Conservation (phyloP, 192 early-diverging fungal species). For the Phycomyces blakesleeanus region DNA sequence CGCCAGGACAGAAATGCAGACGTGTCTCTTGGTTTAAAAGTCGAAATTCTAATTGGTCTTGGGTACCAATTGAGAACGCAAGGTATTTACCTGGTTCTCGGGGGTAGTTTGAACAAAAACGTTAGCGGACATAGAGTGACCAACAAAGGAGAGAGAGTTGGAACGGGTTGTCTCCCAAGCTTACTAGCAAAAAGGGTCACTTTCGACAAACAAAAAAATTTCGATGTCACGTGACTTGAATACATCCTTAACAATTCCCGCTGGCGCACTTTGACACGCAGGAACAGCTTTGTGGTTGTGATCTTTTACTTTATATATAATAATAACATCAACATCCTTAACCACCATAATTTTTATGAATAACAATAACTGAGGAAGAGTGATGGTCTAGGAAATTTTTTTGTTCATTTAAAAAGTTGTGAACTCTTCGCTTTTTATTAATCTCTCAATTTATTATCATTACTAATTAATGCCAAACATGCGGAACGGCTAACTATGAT, state of each 20-base stretch:
- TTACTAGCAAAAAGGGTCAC: slow-evolving; percentile 4
- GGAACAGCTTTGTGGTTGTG: too few relatives aligned
- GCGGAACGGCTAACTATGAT: too few relatives aligned
- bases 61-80: background rate
- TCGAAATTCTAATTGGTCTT: slow-evolving; percentile 3
- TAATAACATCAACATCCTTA: too few relatives aligned
- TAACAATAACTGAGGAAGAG: too few relatives aligned
- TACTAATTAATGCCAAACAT: too few relatives aligned
- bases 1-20: background rate
- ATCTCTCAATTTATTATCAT: too few relatives aligned
- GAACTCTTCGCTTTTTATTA: too few relatives aligned
- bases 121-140: slow-evolving; percentile 35
- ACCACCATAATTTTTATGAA: too few relatives aligned
- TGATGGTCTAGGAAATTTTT: too few relatives aligned
- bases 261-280: too few relatives aligned
- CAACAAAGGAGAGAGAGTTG: slow-evolving; percentile 4
- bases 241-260: background rate
- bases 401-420: too few relatives aligned
- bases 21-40: background rate
- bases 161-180: background rate
- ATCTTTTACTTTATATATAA: too few relatives aligned
- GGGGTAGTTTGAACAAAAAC: slow-evolving; percentile 45
- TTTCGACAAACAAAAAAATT: slow-evolving; percentile 3
- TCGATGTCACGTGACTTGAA: background rate
- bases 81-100: slow-evolving; percentile 21